phyloP scores from a whole-genome alignment of 495 filamentous ascomycete species.

The Aspergillus conjunctus region DNA sequence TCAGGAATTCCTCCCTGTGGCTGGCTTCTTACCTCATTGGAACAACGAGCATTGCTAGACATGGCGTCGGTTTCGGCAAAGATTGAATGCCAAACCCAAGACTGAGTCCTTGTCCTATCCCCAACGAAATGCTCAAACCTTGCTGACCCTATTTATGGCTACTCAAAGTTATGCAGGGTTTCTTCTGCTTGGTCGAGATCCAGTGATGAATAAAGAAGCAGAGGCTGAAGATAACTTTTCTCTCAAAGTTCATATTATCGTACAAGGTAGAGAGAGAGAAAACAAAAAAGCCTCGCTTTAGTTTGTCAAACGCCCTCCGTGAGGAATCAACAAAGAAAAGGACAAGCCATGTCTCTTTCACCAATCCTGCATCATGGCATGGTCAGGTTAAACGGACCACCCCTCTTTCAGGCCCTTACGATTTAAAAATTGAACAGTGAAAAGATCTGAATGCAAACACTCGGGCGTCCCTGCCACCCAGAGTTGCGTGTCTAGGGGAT shows the following conservation, averaged over 20 bases:
- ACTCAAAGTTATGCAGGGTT: not conserved
- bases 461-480: not conserved
- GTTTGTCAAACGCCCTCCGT: not conserved
- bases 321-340: not conserved
- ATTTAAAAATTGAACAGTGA: not conserved
- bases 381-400: no score
- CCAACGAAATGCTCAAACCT: not conserved
- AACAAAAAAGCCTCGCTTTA: not conserved
- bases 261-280: not conserved
- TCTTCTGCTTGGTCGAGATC: not conserved
- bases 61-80: not conserved
- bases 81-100: not conserved
- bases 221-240: not conserved
- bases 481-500: constrained; percentile 17
- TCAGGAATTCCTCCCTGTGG: not conserved
- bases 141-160: not conserved
- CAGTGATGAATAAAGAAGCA: not conserved
- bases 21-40: not conserved
- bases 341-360: not conserved
- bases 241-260: not conserved
- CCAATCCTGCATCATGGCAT: no score
- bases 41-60: not conserved
- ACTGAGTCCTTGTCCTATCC: not conserved
- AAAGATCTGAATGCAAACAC: constrained; percentile 19
- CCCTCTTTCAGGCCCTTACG: no score